Base-by-base conservation (phyloP, 352 stramenopile species). In the Pythium diclinum region DNA sequence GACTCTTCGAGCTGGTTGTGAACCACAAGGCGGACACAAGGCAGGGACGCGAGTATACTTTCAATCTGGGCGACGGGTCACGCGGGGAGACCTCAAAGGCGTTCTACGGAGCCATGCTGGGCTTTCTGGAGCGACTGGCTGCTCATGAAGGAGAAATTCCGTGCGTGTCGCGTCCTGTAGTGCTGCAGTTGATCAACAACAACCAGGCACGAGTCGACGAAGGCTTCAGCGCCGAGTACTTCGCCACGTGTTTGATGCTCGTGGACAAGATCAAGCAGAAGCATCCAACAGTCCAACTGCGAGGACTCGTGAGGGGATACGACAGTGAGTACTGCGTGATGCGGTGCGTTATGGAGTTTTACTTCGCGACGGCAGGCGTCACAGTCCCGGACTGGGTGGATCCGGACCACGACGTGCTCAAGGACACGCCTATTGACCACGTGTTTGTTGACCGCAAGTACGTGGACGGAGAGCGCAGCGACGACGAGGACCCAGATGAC, bases 391-490 rank as follows among this genome's bases (percentile, higher is more conserved):
- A 48, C 7, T 63, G 42, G 42, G 44, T 48, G 30, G 57, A 63
- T 34, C 30, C 11, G 2, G 30, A 40, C 11, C 14, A 63, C n/a
- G 21, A 49, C 11, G 44, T 38, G 0, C 30, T 28, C 10, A 17
- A 32, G 16, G 57, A 63, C 33, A 44, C 48, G 3, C 16, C n/a
- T 10, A 25, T 63, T n/a, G 57, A 63, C 30, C 19, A 21, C 16
- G 46, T 63, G n/a, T 63, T 63, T 63, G 47, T 63, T 1, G 55
- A 48, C 46, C 57, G 57, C 8, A 34, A 28, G 30, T 63, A 63
- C 14, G 14, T 30, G 4, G 46, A 48, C 34, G 17, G 23, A 44
- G 52, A 59, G 16, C 14, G 14, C 23, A 33, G 49, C 49, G 49
- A 53, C 10, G 30, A 46, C 14, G 33, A 59, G 16, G 52, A 44